Base-by-base conservation (phyloP, 2,329 filamentous ascomycete genomes). In the Fusarium sp. region DNA sequence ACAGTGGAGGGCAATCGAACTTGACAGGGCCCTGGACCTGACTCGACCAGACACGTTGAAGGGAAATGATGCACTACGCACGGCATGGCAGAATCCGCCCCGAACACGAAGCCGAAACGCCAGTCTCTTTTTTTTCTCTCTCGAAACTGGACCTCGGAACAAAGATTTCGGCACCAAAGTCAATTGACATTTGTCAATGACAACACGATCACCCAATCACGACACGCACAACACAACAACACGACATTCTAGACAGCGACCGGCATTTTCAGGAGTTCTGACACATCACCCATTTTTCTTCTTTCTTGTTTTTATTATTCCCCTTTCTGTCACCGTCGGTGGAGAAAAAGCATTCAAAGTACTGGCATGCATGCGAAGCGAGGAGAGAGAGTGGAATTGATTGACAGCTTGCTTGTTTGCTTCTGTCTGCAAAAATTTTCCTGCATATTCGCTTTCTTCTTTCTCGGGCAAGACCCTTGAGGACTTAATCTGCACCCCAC, bases 201-300 rank as follows among this genome's bases (percentile, higher is more conserved):
- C 46, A 62, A 64, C 49, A 67, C 55, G 20, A 53, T 36, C 49
- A 65, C 53, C 69, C 70, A 75, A 70, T 69, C 65, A 74, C 57
- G 64, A 66, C 62, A 72, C 44, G n/a, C 44, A 73, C 59, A 35
- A 40, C 61, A 74, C 31, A 11, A 33, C 29, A 49, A 49, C 44
- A 73, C 59, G 31, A 40, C 61, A 74, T 76, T 72, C 67, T 75
- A 76, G 73, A 74, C 49, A 77, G 74, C 74, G 72, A 66, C 55
- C 64, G 64, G 72, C 75, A 77, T 75, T 70, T 74, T 68, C 70
- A 70, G 72, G 75, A 75, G 74, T 76, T 76, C 62, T 64, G 33
- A 71, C 62, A 71, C 62, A 69, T 62, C 42, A 72, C 65, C 67
- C 66, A 66, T 35, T 11, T 62, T 72, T 69, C 55, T 51, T 59